phyloP scores from a whole-genome alignment of 768 basidiomycete genomes.

The Tulasnella calospora region DNA sequence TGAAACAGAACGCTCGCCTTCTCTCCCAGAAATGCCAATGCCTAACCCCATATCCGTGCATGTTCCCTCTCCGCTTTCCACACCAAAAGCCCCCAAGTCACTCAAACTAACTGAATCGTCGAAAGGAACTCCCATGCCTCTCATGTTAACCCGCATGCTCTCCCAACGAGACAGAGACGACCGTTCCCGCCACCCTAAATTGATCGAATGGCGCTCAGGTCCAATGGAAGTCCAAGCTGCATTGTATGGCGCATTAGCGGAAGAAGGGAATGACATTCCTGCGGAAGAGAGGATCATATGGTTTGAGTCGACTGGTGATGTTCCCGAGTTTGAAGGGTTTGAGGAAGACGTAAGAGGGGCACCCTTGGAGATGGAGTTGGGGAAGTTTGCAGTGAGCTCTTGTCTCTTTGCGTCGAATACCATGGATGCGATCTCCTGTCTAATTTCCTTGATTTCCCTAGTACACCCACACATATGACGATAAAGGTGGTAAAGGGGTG shows the following conservation, averaged over 20 bases:
- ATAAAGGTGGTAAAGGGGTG: slow-evolving; percentile 20
- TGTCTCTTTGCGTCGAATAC: too few species aligned
- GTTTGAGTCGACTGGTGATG: background rate
- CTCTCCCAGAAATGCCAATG: background rate
- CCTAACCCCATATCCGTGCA: background rate
- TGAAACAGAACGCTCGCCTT: background rate
- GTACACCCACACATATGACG: slow-evolving; percentile 22
- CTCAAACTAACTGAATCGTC: background rate
- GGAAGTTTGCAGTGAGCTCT: slow-evolving; percentile 19
- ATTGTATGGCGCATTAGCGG: slow-evolving; percentile 16
- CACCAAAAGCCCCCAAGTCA: background rate
- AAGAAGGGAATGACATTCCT: slow-evolving; percentile 17
- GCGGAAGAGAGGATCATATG: slow-evolving; percentile 19
- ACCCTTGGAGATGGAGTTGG: slow-evolving; percentile 11
- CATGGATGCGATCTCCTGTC: background rate
- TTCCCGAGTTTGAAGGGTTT: slow-evolving; percentile 13
- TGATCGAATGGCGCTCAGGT: slow-evolving; percentile 21
- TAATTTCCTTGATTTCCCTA: background rate
- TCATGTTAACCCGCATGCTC: background rate
- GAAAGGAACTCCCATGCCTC: background rate
- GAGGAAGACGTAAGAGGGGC: slow-evolving; percentile 19
- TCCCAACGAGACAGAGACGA: background rate
- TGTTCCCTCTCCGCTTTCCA: background rate
- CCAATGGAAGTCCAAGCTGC: slow-evolving; percentile 24
- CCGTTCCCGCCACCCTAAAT: background rate